Conservation (phyloP, 129 eudicot species). For the Arctium lappa region DNA sequence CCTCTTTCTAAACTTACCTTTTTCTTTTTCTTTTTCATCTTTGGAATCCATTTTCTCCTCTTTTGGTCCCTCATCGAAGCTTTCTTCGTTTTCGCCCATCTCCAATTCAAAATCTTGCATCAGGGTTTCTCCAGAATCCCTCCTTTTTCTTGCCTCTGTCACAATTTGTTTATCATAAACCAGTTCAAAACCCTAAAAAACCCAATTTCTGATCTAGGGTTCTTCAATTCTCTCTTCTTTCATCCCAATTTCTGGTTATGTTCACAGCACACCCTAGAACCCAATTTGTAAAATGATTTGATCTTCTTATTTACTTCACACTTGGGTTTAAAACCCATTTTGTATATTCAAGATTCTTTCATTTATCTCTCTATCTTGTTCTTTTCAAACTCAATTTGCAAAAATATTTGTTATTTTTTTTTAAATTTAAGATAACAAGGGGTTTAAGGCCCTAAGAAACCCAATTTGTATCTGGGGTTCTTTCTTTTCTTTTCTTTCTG, state of each 20-base stretch:
- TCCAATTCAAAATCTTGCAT: conserved; percentile 13
- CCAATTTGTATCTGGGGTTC: background rate
- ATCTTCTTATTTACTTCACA: background rate
- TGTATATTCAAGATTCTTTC: background rate
- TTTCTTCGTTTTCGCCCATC: conserved; percentile 1
- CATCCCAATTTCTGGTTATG: background rate
- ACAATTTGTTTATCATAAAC: background rate
- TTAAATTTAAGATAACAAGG: background rate
- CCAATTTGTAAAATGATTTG: background rate
- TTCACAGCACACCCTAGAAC: background rate
- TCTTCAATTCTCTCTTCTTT: background rate
- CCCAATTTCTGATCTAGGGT: conserved; percentile 1
- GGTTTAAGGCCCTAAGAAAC: background rate
- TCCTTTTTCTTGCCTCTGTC: background rate
- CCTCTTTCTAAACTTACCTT: conserved; percentile 20
- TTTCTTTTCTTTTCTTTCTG: background rate
- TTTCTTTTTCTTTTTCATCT: conserved; percentile 1
- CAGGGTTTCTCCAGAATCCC: conserved; percentile 7
- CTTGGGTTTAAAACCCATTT: background rate
- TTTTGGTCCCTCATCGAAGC: conserved; percentile 8
- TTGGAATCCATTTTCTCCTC: background rate
- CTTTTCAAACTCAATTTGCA: background rate
- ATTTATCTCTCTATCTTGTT: background rate
- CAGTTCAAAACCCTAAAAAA: background rate
- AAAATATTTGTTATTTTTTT: background rate